Evolutionary conservation across 2,329 filamentous ascomycete species (phyloP).

Genomic region (Venturia oleaginea): DNA sequence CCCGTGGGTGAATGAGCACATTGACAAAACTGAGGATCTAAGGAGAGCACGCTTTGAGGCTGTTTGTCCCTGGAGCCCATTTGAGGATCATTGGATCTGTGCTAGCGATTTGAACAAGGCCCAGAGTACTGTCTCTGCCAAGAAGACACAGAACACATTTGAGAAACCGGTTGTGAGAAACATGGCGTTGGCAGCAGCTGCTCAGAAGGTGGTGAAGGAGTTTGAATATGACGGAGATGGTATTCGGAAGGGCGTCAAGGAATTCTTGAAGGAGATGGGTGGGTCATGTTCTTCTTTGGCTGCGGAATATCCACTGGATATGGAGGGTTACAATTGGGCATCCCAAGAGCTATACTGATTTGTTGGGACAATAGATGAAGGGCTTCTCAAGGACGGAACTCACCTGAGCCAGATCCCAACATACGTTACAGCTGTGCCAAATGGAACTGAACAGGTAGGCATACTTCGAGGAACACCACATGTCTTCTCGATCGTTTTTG

Average conservation of each 20-base stretch:
- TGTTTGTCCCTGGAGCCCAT: slow-evolving; percentile 11
- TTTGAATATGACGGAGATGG: slow-evolving; percentile 77
- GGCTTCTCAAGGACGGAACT: slow-evolving; percentile 65
- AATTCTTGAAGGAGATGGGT: slow-evolving; percentile 84
- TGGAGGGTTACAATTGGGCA: background rate
- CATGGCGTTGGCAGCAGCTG: slow-evolving; percentile 50
- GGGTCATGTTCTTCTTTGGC: slow-evolving; percentile 19
- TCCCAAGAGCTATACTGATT: background rate
- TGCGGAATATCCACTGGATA: slow-evolving; percentile 13
- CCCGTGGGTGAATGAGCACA: slow-evolving; percentile 24
- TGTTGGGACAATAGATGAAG: slow-evolving; percentile 53
- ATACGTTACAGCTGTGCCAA: slow-evolving; percentile 90
- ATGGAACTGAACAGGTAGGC: slow-evolving; percentile 89
- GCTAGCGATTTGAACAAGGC: background rate
- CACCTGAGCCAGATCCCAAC: slow-evolving; percentile 93
- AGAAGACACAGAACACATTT: slow-evolving; percentile 7
- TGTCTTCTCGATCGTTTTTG: background rate
- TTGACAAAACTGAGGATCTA: background rate
- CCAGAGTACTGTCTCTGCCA: background rate
- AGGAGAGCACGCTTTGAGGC: background rate
- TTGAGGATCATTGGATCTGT: slow-evolving; percentile 11
- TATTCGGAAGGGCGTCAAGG: slow-evolving; percentile 69
- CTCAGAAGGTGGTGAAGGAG: slow-evolving; percentile 68
- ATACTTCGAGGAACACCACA: background rate
- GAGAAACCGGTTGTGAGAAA: background rate